Evolutionary conservation across 257 asterid genomes (phyloP).

Genomic region (Prunella vulgaris): DNA sequence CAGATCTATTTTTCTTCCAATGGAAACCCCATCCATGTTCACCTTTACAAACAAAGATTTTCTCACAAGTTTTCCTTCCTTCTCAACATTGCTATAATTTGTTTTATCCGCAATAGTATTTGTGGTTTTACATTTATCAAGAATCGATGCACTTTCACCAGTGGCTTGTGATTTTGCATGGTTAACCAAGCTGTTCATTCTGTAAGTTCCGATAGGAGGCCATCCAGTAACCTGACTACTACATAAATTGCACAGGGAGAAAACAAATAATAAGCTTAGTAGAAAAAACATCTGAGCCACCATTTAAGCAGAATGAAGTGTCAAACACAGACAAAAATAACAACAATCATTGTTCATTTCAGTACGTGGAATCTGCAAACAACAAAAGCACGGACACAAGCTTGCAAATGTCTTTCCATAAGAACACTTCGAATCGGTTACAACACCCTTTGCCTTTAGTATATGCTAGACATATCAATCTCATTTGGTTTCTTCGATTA

Average conservation of each 20-base stretch:
- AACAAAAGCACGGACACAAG: background rate
- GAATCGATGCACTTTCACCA: slow-evolving; percentile 26
- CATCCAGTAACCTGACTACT: slow-evolving; percentile 53
- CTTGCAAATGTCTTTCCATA: background rate
- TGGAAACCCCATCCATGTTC: slow-evolving; percentile 78
- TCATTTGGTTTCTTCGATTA: background rate
- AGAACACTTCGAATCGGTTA: background rate
- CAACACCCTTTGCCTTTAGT: background rate
- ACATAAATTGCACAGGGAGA: background rate
- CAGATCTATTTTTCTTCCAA: slow-evolving; percentile 85
- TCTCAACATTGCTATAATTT: slow-evolving; percentile 14
- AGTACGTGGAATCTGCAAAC: background rate
- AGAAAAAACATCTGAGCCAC: background rate
- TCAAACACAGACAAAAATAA: background rate
- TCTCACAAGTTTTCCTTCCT: slow-evolving; percentile 32
- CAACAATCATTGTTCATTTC: background rate
- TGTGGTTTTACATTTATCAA: slow-evolving; percentile 40
- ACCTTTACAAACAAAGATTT: slow-evolving; percentile 75
- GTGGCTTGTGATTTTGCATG: slow-evolving; percentile 33
- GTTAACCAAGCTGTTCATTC: slow-evolving; percentile 38
- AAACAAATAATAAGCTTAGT: background rate
- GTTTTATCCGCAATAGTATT: slow-evolving; percentile 15
- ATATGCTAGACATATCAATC: background rate
- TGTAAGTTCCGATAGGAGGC: slow-evolving; percentile 43
- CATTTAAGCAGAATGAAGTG: background rate